Evolutionary conservation across 345 rosid genomes (phyloP).

Genomic region (Jatropha curcas): DNA sequence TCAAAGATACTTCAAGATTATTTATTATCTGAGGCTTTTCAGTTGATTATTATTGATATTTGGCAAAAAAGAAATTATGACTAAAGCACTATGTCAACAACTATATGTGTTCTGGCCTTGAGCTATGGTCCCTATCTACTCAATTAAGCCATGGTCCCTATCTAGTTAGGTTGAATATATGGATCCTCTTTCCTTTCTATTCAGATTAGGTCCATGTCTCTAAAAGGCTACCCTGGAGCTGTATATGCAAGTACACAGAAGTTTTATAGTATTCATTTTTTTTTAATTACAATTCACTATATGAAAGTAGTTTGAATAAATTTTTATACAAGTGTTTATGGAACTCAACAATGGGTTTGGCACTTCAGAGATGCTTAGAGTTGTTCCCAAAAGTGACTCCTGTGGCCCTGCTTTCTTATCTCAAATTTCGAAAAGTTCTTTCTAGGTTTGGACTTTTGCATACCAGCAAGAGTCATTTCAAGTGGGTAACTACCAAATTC

Average conservation of each 20-base stretch:
- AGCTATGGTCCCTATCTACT: no score
- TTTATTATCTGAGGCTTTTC: not conserved
- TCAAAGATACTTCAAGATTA: no score
- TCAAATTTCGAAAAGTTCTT: not conserved
- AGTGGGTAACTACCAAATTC: not conserved
- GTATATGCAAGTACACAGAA: not conserved
- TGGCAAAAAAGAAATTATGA: not conserved
- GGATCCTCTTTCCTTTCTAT: not conserved
- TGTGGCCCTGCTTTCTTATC: not conserved
- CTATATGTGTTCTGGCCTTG: not conserved
- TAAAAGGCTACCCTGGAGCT: not conserved
- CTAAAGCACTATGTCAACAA: not conserved
- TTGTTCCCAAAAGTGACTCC: not conserved
- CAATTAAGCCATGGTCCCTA: not conserved
- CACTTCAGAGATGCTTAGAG: not conserved
- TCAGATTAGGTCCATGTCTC: not conserved
- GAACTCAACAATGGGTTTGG: no score
- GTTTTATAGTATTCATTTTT: not conserved
- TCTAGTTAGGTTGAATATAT: not conserved
- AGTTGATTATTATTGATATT: not conserved
- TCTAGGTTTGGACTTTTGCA: not conserved
- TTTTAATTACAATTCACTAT: no score
- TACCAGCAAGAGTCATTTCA: not conserved
- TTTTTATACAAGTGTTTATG: no score
- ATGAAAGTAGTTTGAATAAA: no score